Evolutionary conservation across 768 basidiomycete species (phyloP).

Genomic region (Leccinum uliginosum): DNA sequence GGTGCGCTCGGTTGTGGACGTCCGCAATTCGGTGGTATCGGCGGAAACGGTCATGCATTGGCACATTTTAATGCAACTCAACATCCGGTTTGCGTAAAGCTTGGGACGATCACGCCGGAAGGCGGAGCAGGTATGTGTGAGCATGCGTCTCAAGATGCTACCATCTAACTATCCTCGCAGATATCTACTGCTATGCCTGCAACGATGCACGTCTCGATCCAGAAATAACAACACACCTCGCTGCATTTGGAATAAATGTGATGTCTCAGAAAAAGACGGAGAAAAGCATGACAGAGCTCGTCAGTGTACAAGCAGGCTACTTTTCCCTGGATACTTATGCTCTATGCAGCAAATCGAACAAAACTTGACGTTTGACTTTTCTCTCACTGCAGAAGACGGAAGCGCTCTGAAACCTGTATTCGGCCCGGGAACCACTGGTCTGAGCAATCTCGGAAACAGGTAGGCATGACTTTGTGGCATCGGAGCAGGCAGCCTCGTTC

Average conservation of each 20-base stretch:
- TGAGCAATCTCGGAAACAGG: slow-evolving; percentile 93
- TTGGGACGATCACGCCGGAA: slow-evolving; percentile 96
- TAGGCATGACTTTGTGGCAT: slow-evolving; percentile 17
- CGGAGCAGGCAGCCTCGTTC: not conserved
- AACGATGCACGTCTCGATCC: slow-evolving; percentile 81
- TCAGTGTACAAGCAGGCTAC: slow-evolving; percentile 29
- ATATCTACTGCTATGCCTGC: slow-evolving; percentile 92
- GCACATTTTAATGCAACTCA: slow-evolving; percentile 65
- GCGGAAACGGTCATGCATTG: slow-evolving; percentile 89
- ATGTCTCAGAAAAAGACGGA: slow-evolving; percentile 83
- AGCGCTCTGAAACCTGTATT: slow-evolving; percentile 84
- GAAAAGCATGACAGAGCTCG: slow-evolving; percentile 95
- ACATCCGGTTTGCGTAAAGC: slow-evolving; percentile 85
- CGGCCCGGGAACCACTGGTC: slow-evolving; percentile 84
- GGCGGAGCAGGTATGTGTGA: slow-evolving; percentile 70
- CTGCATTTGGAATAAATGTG: slow-evolving; percentile 85
- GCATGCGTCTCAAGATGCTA: not conserved
- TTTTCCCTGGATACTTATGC: not conserved
- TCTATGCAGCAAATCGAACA: slow-evolving; percentile 86
- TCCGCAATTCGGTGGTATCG: slow-evolving; percentile 71
- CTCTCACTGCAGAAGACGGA: slow-evolving; percentile 81
- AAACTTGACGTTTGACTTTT: slow-evolving; percentile 92
- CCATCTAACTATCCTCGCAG: slow-evolving; percentile 33
- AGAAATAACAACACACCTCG: slow-evolving; percentile 66
- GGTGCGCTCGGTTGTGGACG: slow-evolving; percentile 89